Base-by-base conservation (phyloP, 148 eudicot species). In the Dianthus caryophyllus region DNA sequence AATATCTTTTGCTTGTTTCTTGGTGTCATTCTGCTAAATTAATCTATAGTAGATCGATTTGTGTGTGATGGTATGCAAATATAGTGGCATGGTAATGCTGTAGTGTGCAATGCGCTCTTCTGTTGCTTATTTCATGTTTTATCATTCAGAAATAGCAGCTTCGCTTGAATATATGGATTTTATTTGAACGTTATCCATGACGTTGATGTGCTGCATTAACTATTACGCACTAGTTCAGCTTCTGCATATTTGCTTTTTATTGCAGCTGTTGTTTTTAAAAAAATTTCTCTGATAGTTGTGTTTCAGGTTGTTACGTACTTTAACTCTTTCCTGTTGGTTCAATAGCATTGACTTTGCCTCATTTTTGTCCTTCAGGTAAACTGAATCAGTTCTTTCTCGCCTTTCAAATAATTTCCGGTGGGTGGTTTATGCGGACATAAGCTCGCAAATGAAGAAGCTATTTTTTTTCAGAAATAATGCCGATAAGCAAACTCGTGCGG, bases 391-490 rank as follows among this genome's bases (percentile, higher is more conserved):
- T 15, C 30, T 49, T 30, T 6, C 5, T 44, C 12, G 22, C 59
- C 18, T 17, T 47, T 48, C 6, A n/a, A 17, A 49, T 0, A n/a
- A 49, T 17, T 18, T 38, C 48, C 31, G 33, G 58, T 67, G 16
- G 59, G 61, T 70, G 55, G 26, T 65, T 70, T 21, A 63, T 77
- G 81, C 6, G 47, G 54, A 39, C 14, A 76, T 53, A 70, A 68
- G 60, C 29, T 18, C 30, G 58, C 64, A 74, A 64, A 89, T 86
- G 91, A 92, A 88, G 87, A 92, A 87, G 70, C 67, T 87, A 27
- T 92, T 89, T 83, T 85, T 77, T 70, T 89, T 89, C 78, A 77
- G 83, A 79, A 83, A 86, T 63, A 82, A 83, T 31, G 72, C 84
- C 13, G 82, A 76, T 63, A 78, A 82, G 64, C 83, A 80, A 75